A percentile compares a stretch with the other conserved stretches of the same genome.
phyloP scores from a whole-genome alignment of 345 rosid species.

The Durio zibethinus region DNA sequence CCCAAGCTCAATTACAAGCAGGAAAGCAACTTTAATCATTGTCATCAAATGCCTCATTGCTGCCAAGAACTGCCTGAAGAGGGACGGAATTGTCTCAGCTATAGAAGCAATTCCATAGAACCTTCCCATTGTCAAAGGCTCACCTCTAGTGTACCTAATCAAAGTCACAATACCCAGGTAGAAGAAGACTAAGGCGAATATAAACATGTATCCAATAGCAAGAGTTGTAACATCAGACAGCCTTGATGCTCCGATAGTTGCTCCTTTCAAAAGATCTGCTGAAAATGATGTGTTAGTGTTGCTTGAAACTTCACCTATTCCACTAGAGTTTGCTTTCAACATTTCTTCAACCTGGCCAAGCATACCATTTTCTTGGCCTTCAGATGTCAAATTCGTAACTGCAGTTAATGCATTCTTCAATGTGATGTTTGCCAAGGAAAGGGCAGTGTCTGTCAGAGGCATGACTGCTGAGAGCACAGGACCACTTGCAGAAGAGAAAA shows the following conservation, averaged over 20 bases:
- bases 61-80: constrained; percentile 86
- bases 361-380: constrained; percentile 54
- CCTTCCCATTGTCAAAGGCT: constrained; percentile 81
- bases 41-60: constrained; percentile 99
- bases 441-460: constrained; percentile 66
- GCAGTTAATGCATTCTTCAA: constrained; percentile 67
- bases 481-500: constrained; percentile 77
- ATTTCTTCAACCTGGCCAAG: constrained; percentile 58
- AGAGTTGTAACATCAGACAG: constrained; percentile 95
- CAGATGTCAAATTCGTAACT: constrained; percentile 74
- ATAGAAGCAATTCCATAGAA: constrained; percentile 81
- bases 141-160: constrained; percentile 95
- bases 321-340: constrained; percentile 65
- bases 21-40: constrained; percentile 98
- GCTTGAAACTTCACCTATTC: constrained; percentile 47
- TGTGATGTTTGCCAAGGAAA: constrained; percentile 68
- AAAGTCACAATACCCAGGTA: constrained; percentile 78
- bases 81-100: constrained; percentile 81
- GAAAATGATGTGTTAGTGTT: constrained; percentile 49
- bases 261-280: constrained; percentile 62
- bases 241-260: constrained; percentile 60
- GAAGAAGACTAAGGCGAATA: constrained; percentile 63
- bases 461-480: constrained; percentile 58
- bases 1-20: constrained; percentile 94
- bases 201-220: constrained; percentile 83